Evolutionary conservation across 768 basidiomycete species (phyloP), one percentile per base, ranked within the genome.

Genomic region (Mrakia blollopis): DNA sequence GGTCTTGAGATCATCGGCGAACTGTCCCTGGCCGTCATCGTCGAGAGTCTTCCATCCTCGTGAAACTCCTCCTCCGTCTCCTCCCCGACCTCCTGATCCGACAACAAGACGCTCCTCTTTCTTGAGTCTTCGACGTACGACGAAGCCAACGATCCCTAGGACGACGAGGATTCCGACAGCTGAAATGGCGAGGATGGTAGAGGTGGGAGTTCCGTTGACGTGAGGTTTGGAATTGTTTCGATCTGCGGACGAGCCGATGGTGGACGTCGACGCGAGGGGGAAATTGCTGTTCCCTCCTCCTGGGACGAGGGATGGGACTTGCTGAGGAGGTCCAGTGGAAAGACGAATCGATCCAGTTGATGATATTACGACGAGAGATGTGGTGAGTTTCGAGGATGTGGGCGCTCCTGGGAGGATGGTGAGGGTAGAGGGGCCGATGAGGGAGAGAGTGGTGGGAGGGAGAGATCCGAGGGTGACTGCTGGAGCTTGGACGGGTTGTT

Each of bases 371-470:
- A 16, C 4, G 16, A 16, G 4, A 62, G 61, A 16, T 35, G n/a
- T 25, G 57, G 57, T 9, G 1, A 9, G 25, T 30, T 60, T 60
- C 57, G 61, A 62, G 61, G 21, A 16, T 16, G 52, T 54, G 52
- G 25, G 25, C 2, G 52, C 23, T 54, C 25, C 52, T 7, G 21
- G 6, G 52, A 54, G 18, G 25, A 9, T 54, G 52, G 52, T n/a
- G 2, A 62, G 61, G n/a, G 61, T 62, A 4, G 61, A 62, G 14
- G 61, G 25, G 21, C 16, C 14, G 61, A 62, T n/a, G 61, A 16
- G 30, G 25, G 61, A 30, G 28, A 62, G 61, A 28, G n/a, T 62
- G 61, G 61, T 62, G 61, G 61, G 61, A n/a, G 61, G 61, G 61
- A 35, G n/a, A 28, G 28, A 62, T 8, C 61, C 61, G 11, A 62